These are phyloP conservation scores for Annona cherimola DNA, from an alignment of 164 flowering plant genomes.

Conservation along the genomic window DNA sequence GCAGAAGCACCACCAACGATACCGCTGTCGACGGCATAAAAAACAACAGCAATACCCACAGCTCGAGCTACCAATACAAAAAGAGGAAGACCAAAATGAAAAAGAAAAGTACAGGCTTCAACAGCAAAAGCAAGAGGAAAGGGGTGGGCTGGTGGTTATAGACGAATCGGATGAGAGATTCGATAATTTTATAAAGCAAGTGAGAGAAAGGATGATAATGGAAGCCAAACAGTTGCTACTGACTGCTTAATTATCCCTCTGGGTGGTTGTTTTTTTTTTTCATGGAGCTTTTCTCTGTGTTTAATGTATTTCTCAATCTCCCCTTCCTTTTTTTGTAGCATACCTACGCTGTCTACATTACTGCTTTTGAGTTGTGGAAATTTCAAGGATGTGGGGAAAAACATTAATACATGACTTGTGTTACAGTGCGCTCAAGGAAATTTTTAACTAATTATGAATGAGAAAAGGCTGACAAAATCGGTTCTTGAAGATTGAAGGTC, in stretches of 20 bases:
- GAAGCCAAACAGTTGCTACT: not conserved
- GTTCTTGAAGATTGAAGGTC: too few relatives aligned
- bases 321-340: not conserved
- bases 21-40: not conserved
- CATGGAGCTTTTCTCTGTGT: not conserved
- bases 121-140: not conserved
- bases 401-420: too few relatives aligned
- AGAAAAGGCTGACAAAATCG: too few relatives aligned
- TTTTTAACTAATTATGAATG: too few relatives aligned
- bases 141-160: not conserved
- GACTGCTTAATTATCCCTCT: not conserved
- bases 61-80: not conserved
- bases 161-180: not conserved
- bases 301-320: too few relatives aligned
- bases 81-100: not conserved
- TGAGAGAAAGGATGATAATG: not conserved
- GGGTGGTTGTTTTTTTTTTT: not conserved
- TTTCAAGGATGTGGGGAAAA: not conserved
- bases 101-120: not conserved
- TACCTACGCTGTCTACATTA: too few relatives aligned
- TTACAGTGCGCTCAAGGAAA: too few relatives aligned
- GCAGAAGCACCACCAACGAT: not conserved
- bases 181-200: not conserved
- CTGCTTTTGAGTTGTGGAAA: not conserved
- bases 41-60: not conserved